Percentiles rank a stretch among this genome's conserved stretches.
Evolutionary conservation across 1,284 basidiomycete genomes (phyloP).

Genomic region (Papiliotrema fonsecae): DNA sequence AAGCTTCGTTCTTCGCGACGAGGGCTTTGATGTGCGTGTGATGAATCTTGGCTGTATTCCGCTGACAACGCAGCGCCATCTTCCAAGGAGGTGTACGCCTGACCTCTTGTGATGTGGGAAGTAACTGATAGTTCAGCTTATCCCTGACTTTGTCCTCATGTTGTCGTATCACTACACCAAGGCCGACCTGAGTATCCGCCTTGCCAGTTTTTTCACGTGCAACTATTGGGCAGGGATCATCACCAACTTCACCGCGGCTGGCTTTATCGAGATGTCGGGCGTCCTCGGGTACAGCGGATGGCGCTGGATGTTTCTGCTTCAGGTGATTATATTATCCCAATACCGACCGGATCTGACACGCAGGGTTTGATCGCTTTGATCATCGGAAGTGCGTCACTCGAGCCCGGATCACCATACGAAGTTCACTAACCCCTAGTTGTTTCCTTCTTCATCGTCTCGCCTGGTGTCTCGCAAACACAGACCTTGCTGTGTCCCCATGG

Average conservation of each 20-base stretch:
- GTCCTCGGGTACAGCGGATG: conserved; percentile 54
- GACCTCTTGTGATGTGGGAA: too few species aligned
- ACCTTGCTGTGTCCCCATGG: conserved; percentile 57
- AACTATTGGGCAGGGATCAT: conserved; percentile 54
- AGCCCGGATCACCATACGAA: neutral
- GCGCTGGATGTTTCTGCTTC: conserved; percentile 30
- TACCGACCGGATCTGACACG: neutral
- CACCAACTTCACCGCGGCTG: conserved; percentile 62
- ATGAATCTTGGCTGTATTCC: neutral
- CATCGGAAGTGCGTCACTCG: neutral
- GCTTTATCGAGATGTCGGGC: conserved; percentile 59
- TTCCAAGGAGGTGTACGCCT: too few species aligned
- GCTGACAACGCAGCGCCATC: neutral
- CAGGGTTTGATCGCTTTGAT: neutral
- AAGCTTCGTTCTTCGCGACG: neutral
- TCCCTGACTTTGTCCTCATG: conserved; percentile 57
- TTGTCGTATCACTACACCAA: conserved; percentile 67
- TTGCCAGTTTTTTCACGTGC: conserved; percentile 62
- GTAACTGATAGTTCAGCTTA: too few species aligned
- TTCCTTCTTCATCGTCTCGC: neutral
- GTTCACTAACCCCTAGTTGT: neutral
- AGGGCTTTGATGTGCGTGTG: neutral
- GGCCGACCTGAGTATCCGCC: conserved; percentile 60
- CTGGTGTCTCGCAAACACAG: conserved; percentile 47
- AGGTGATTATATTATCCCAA: too few species aligned